Conservation (phyloP, 495 filamentous ascomycete genomes). For the Podospora comata region DNA sequence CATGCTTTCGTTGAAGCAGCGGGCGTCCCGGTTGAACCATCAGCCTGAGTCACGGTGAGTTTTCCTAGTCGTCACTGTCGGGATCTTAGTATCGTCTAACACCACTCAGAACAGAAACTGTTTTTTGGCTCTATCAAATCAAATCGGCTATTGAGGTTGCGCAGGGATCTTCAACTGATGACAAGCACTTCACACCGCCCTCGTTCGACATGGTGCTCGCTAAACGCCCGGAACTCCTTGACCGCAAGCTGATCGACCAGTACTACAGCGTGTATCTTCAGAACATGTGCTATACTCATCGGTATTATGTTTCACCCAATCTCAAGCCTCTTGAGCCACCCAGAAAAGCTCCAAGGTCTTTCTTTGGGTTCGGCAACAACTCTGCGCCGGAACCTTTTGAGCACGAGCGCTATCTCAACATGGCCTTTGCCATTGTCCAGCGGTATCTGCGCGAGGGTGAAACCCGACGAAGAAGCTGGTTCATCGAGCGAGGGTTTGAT, state of each 20-base stretch:
- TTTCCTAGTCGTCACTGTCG: not conserved
- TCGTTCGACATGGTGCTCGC: conserved; percentile 10
- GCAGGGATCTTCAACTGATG: not conserved
- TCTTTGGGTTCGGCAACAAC: conserved; percentile 9
- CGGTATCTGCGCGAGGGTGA: conserved; percentile 19
- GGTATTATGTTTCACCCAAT: conserved; percentile 25
- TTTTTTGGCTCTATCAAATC: conserved; percentile 31
- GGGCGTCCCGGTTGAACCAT: conserved; percentile 8
- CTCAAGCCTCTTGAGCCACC: conserved; percentile 4
- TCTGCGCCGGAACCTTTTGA: not conserved
- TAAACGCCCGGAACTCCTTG: conserved; percentile 10
- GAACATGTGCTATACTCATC: conserved; percentile 11
- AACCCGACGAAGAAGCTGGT: conserved; percentile 24
- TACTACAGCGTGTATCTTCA: conserved; percentile 23
- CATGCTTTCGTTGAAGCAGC: conserved; percentile 19
- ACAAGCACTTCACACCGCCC: not conserved
- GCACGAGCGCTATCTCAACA: conserved; percentile 18
- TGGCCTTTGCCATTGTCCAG: conserved; percentile 21
- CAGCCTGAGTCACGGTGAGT: conserved; percentile 21
- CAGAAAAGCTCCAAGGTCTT: not conserved
- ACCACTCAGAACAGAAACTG: conserved; percentile 18
- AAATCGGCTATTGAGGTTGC: conserved; percentile 13
- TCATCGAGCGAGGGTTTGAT: conserved; percentile 24
- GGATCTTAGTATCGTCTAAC: not conserved
- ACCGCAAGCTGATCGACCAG: conserved; percentile 14